Base-by-base conservation (phyloP, 129 eudicot species). In the Tanacetum coccineum region DNA sequence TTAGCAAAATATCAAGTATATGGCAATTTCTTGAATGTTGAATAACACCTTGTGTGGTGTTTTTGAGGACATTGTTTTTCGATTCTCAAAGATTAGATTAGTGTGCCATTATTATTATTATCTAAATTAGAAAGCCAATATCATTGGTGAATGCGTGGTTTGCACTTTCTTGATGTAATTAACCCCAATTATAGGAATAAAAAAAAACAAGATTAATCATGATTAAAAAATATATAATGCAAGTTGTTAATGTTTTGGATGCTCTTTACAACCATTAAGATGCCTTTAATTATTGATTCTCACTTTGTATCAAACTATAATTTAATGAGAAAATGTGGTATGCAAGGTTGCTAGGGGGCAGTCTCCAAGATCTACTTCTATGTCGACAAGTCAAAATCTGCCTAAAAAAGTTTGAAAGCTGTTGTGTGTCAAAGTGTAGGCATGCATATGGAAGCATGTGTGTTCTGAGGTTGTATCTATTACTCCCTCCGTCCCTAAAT, bases 261-360 rank as follows among this genome's bases (percentile, higher is more conserved):
- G 70, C 70, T 60, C 80, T 78, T 78, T 78, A 74, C 83, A 74
- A 74, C 80, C 69, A 71, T 55, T 62, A 76, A 70, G 72, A 78
- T 78, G 78, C 80, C 76, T 66, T 78, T 73, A 52, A 82, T 82
- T 70, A 74, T 74, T 78, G 78, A 51, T 59, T 72, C 60, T n/a
- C 30, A 47, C 47, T 40, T 28, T 73, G 18, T 25, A 15, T 8
- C 17, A 26, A 61, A 64, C 52, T 54, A 14, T 49, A 7, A 21
- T 59, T 53, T 64, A 71, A 49, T 50, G 52, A 51, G 26, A 66
- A 62, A 76, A 44, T 76, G 58, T 59, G 74, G 74, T 42, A 36
- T 71, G 78, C 78, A 71, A 71, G 82, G 78, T 66, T 78, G 70
- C 72, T 70, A 51, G 81, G 76, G 76, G 62, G 81, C 82, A 75